Conservation (phyloP, 495 filamentous ascomycete genomes). For the Penicillium paxilli region DNA sequence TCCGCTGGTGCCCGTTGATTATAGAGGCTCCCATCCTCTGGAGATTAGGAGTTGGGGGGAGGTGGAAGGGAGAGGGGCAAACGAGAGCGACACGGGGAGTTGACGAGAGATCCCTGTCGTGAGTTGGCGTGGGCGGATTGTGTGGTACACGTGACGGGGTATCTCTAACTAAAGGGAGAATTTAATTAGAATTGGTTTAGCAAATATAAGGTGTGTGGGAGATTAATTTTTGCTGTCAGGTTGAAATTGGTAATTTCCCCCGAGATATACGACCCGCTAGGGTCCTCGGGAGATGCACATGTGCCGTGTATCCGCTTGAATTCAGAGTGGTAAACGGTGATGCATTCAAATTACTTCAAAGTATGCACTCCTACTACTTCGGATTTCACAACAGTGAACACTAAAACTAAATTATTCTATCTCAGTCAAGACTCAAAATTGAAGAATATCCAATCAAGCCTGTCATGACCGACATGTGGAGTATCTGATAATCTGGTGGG, state of each 20-base stretch:
- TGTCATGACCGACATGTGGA: no score
- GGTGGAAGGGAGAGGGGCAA: not conserved
- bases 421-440: no score
- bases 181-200: no score
- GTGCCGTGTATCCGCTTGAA: not conserved
- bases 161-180: not conserved
- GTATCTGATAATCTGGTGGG: no score
- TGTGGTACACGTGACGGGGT: not conserved
- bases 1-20: slow-evolving; percentile 6
- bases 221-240: no score
- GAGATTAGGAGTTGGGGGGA: slow-evolving; percentile 1
- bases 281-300: not conserved
- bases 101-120: slow-evolving; percentile 9
- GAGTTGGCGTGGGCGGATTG: slow-evolving; percentile 4
- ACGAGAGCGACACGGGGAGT: not conserved
- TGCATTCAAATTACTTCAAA: no score
- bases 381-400: no score
- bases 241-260: not conserved
- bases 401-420: no score
- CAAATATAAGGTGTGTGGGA: no score
- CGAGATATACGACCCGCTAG: not conserved
- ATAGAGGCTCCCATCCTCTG: slow-evolving; percentile 8
- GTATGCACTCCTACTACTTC: no score
- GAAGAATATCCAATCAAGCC: no score
- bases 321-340: not conserved